Evolutionary conservation across 2,329 filamentous ascomycete species (phyloP).

Genomic region (Diaporthe sp.): DNA sequence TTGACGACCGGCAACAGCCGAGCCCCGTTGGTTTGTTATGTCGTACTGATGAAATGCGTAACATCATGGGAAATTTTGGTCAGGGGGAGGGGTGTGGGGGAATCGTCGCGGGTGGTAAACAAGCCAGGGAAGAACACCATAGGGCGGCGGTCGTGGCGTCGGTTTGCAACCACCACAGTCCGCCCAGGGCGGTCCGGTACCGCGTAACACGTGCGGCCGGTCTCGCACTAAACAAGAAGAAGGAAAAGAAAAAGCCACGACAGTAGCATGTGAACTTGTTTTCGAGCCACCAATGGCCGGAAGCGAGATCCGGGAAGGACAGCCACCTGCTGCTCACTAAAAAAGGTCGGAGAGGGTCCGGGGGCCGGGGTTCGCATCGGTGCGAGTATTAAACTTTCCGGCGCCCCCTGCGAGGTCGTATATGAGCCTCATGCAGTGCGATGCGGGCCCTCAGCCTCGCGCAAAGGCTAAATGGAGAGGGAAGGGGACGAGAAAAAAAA

Average conservation of each 20-base stretch:
- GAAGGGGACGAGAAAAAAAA: neutral
- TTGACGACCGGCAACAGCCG: slow-evolving; percentile 8
- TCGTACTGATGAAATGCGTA: slow-evolving; percentile 8
- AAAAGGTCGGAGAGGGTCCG: neutral
- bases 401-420: slow-evolving; percentile 20
- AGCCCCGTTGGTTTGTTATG: neutral
- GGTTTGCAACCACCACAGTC: neutral
- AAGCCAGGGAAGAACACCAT: neutral
- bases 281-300: neutral
- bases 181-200: neutral
- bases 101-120: neutral
- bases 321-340: neutral
- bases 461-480: slow-evolving; percentile 16
- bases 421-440: slow-evolving; percentile 28
- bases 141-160: neutral
- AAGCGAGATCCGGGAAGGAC: neutral
- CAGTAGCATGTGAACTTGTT: slow-evolving; percentile 2
- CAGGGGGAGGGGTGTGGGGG: neutral
- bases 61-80: neutral
- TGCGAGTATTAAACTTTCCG: slow-evolving; percentile 27
- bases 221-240: slow-evolving; percentile 5
- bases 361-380: slow-evolving; percentile 12
- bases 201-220: neutral
- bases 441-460: slow-evolving; percentile 29
- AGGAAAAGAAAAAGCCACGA: neutral